phyloP scores from a whole-genome alignment of 2,329 filamentous ascomycete genomes.

The Xylariales sp. region DNA sequence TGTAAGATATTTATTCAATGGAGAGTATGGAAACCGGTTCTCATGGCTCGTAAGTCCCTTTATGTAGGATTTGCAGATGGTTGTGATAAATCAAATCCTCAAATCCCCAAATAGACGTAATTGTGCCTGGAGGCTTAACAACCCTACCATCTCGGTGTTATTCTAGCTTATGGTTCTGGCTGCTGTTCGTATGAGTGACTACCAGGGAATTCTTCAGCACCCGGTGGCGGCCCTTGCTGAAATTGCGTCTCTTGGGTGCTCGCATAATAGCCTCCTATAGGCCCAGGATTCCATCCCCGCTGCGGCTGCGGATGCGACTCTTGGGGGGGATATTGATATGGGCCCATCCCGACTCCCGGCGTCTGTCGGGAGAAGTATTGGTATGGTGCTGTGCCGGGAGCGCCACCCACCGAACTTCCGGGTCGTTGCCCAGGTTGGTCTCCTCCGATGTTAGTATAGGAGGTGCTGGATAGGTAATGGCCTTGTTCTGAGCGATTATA shows the following conservation, averaged over 20 bases:
- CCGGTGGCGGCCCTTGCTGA: conserved; percentile 6
- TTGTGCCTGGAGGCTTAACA: too few species aligned
- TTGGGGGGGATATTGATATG: not conserved
- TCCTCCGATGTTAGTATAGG: not conserved
- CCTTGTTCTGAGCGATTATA: conserved; percentile 8
- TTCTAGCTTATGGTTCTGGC: not conserved
- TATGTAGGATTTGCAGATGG: too few species aligned
- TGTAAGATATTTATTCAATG: too few species aligned
- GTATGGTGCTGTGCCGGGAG: not conserved
- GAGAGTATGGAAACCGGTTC: too few species aligned
- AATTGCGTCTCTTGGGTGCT: not conserved
- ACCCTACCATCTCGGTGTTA: not conserved
- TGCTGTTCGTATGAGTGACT: not conserved
- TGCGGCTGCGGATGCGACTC: conserved; percentile 2
- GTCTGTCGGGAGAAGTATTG: not conserved
- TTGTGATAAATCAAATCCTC: too few species aligned
- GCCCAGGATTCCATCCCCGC: conserved; percentile 7
- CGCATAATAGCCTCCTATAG: conserved; percentile 5
- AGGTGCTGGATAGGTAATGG: not conserved
- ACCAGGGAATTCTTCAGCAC: not conserved
- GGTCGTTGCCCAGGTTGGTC: not conserved
- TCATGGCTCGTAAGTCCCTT: too few species aligned
- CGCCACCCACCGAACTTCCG: not conserved
- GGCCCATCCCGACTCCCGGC: not conserved
- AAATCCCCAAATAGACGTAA: too few species aligned